Conservation (phyloP, 768 basidiomycete genomes). For the Hygrophorus russula region DNA sequence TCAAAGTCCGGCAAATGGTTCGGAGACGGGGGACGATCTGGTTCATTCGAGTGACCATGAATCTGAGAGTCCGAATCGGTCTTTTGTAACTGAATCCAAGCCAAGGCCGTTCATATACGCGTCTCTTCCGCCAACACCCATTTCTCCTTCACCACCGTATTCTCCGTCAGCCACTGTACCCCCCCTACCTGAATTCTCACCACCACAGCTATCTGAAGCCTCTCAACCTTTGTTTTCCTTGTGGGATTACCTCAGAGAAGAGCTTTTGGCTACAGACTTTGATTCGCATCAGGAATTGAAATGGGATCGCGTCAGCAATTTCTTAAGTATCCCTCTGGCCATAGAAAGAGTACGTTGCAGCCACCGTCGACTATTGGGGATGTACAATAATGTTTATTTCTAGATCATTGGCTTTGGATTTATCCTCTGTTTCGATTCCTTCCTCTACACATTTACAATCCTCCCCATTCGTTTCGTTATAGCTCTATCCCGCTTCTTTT, state of each 20-base stretch:
- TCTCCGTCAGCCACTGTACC: conserved; percentile 17
- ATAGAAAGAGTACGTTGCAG: conserved; percentile 75
- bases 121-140: conserved; percentile 67
- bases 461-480: conserved; percentile 80
- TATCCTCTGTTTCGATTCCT: conserved; percentile 89
- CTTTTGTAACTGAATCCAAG: not conserved
- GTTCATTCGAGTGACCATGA: not conserved
- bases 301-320: conserved; percentile 95
- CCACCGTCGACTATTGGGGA: not conserved
- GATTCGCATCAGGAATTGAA: conserved; percentile 90
- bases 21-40: not conserved
- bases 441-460: conserved; percentile 96
- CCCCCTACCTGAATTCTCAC: conserved; percentile 18
- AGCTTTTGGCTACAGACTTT: conserved; percentile 85
- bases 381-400: conserved; percentile 4
- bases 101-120: conserved; percentile 45
- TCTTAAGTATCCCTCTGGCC: conserved; percentile 82
- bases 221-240: conserved; percentile 56
- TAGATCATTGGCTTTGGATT: conserved; percentile 91
- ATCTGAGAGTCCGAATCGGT: not conserved
- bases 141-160: conserved; percentile 32
- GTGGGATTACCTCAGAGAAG: conserved; percentile 88
- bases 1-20: not conserved
- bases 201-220: conserved; percentile 11
- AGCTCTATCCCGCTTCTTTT: conserved; percentile 45